phyloP scores from a whole-genome alignment of 345 rosid genomes.

The Odontarrhena argentea region DNA sequence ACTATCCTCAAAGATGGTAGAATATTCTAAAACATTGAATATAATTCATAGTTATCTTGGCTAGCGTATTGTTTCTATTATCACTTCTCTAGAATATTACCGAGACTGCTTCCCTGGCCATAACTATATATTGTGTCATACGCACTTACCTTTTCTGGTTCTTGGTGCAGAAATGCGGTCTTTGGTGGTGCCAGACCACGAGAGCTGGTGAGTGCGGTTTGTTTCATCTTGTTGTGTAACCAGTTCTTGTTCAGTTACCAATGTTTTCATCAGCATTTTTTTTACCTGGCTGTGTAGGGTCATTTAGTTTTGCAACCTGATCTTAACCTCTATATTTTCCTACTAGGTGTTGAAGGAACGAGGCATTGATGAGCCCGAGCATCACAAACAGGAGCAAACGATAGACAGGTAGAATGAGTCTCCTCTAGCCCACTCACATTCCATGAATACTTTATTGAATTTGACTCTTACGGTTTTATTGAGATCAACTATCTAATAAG shows the following conservation, averaged over 20 bases:
- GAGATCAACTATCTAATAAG: constrained; percentile 15
- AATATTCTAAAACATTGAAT: constrained; percentile 11
- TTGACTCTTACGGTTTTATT: constrained; percentile 5
- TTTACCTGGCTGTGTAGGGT: constrained; percentile 2
- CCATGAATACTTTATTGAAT: not conserved
- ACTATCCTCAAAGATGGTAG: constrained; percentile 23
- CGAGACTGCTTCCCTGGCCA: not conserved
- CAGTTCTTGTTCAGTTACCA: constrained; percentile 9
- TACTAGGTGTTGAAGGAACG: constrained; percentile 74
- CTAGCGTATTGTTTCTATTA: constrained; percentile 4
- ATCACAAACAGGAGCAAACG: constrained; percentile 47
- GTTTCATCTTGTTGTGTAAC: constrained; percentile 27
- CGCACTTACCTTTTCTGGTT: constrained; percentile 24
- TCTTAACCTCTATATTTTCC: constrained; percentile 18
- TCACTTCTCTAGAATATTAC: constrained; percentile 15
- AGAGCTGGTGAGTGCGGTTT: constrained; percentile 63
- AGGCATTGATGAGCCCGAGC: constrained; percentile 55
- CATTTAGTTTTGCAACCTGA: constrained; percentile 24
- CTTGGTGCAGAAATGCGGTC: constrained; percentile 61
- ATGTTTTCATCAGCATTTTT: constrained; percentile 13
- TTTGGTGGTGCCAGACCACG: constrained; percentile 91
- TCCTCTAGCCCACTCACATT: constrained; percentile 1
- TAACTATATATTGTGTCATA: constrained; percentile 21
- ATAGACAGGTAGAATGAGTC: constrained; percentile 53
- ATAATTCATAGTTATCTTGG: constrained; percentile 5